Evolutionary conservation across 176 grass and related monocot genomes (phyloP).

Genomic region (Carex cristatella): DNA sequence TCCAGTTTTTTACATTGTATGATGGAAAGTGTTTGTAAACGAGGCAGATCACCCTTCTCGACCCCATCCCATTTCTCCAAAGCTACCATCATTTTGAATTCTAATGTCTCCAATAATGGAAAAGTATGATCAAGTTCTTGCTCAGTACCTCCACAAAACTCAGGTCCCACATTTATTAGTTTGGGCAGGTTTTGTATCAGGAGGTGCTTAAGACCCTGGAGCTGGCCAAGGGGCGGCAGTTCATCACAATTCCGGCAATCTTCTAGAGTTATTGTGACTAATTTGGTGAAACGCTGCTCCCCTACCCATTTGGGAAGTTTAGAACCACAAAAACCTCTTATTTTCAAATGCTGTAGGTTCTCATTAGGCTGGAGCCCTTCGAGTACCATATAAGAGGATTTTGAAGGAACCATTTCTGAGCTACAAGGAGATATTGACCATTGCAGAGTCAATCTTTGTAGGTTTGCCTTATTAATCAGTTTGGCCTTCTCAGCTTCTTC

Average conservation of each 20-base stretch:
- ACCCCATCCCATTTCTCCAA: too few species aligned
- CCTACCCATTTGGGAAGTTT: conserved; percentile 34
- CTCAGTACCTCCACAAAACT: conserved; percentile 10
- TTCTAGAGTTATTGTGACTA: conserved; percentile 24
- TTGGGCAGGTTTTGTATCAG: conserved; percentile 11
- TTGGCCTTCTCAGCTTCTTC: conserved; percentile 2
- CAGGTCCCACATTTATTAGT: conserved; percentile 11
- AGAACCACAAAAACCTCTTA: conserved; percentile 20
- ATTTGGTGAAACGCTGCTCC: conserved; percentile 18
- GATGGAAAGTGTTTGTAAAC: too few species aligned
- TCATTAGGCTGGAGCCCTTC: not conserved
- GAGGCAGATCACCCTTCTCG: too few species aligned
- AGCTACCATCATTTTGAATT: too few species aligned
- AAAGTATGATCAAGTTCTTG: too few species aligned
- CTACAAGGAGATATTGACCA: conserved; percentile 26
- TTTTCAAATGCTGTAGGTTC: conserved; percentile 11
- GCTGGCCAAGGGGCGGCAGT: conserved; percentile 23
- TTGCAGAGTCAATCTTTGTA: conserved; percentile 25
- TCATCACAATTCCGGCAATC: conserved; percentile 26
- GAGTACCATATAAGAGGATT: conserved; percentile 1
- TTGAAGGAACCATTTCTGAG: not conserved
- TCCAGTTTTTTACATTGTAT: too few species aligned
- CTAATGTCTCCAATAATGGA: too few species aligned
- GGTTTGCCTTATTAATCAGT: conserved; percentile 16
- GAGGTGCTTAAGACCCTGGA: conserved; percentile 36